These are phyloP conservation scores for Adansonia grandidieri DNA, from an alignment of 441 rosid species.

Conservation along the genomic window DNA sequence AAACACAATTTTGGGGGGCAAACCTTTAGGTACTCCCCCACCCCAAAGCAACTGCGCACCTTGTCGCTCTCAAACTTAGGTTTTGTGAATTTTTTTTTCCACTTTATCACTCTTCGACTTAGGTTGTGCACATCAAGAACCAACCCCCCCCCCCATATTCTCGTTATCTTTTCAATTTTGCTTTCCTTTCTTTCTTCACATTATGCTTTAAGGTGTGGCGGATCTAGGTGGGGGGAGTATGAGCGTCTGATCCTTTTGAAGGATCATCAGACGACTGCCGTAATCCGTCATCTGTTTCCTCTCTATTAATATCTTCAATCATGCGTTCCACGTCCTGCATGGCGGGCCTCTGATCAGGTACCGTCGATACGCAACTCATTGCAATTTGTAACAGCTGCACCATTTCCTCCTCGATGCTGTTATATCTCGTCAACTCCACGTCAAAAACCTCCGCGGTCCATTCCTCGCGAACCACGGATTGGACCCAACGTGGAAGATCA, in stretches of 20 bases:
- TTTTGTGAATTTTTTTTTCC: too few relatives aligned
- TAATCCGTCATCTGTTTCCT: constrained; percentile 76
- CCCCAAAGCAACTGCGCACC: constrained; percentile 36
- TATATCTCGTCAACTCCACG: constrained; percentile 82
- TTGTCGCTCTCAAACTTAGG: constrained; percentile 16
- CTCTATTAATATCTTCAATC: constrained; percentile 51
- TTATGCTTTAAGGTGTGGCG: constrained; percentile 48
- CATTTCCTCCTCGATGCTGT: constrained; percentile 95
- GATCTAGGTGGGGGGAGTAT: constrained; percentile 71
- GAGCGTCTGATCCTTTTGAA: constrained; percentile 83
- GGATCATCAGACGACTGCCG: constrained; percentile 92
- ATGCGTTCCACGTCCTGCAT: too few relatives aligned
- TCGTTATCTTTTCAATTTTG: neutral
- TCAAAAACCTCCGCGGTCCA: constrained; percentile 99
- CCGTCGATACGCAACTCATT: constrained; percentile 78
- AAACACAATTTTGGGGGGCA: constrained; percentile 23
- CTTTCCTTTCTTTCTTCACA: constrained; percentile 6
- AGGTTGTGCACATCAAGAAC: constrained; percentile 25
- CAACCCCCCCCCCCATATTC: neutral
- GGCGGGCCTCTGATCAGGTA: constrained; percentile 85
- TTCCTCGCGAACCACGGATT: constrained; percentile 90
- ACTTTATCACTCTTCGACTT: constrained; percentile 18
- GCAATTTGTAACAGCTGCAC: constrained; percentile 94
- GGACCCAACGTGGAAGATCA: constrained; percentile 94
- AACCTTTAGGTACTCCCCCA: neutral